Base-by-base conservation (phyloP, 164 flowering plant species). In the Stephania yunnanensis region DNA sequence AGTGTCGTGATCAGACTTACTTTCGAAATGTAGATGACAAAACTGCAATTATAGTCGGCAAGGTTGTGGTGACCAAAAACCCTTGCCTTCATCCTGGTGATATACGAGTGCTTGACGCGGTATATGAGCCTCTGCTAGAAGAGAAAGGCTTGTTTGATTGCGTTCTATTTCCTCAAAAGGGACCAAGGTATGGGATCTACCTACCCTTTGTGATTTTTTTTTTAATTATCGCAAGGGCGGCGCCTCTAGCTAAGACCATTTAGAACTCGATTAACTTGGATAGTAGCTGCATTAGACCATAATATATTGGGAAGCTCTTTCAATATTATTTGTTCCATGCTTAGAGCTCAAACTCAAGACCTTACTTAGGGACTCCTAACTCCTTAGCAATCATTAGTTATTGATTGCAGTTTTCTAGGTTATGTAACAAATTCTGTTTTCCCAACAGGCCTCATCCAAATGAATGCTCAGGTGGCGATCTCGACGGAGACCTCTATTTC, bases 31-130 rank as follows among this genome's bases (percentile, higher is more conserved):
- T 91, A 20, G 94, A 91, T 79, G 93, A 88, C 61, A 78, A 42
- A 72, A 90, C 94, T 48, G 77, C 88, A 15, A 69, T 91, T 29
- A 79, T 94, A 12, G 68, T 75, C 7, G 97, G 99, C 76, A 89
- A 87, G 81, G 94, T 96, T 50, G 85, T 96, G 13, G 97, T 96
- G 55, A 96, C 98, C 31, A 94, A 87, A 83, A 96, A 96, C 73
- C 98, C 99, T 22, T 96, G 99, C 79, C 92, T 96, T 73, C 99
- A 96, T 78, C 99, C 99, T 0, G 99, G 99, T 71, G 97, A 96
- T 77, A 76, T 96, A 44, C 84, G 98, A 81, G 97, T 96, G 12
- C 97, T 96, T 45, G 89, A 92, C 36, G 98, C 98, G 75, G 82
- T 96, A 11, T 89, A 80, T 74, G 87, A 87, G 58, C 82, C 68